Evolutionary conservation across 192 early-diverging fungal species (phyloP), one percentile per base, ranked within the genome.

Genomic region (Diversispora epigaea): DNA sequence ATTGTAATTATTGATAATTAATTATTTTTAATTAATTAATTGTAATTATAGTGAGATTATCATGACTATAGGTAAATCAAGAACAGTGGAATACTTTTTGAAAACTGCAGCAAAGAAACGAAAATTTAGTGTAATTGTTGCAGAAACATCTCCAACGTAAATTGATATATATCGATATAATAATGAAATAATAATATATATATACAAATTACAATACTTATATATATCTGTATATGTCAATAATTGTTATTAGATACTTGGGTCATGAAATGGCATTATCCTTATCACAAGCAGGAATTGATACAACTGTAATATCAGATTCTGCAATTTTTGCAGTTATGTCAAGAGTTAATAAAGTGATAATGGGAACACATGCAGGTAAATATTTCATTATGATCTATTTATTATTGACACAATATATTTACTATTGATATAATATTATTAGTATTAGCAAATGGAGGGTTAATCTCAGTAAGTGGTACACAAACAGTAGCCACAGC

Each of bases 331-430:
- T 96, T 89, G 96, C 95, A 10, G 91, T 97, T 65, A 99, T 99
- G 97, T 91, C 95, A 47, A 89, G 97, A 60, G 96, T 97, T 22
- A 96, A 96, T 87, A 99, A 97, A 81, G 96, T 99, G 40, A 92
- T 98, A 73, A 80, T 97, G 43, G 95, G 95, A 39, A 91, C 94
- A 1, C 93, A 95, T 70, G 94, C 94, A 15, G 90, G 90, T 91
- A 80, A 69, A 79, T 32, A 6, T 25, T 11, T 47, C 11, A 71
- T 39, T 46, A 68, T 32, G 45, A n/a, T 43, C 11, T 63, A 12
- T 44, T 2, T 71, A 40, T 22, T 67, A 63, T 61, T 50, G 44
- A 56, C 41, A 19, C 10, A 4, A 44, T 43, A 0, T 44, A 3
- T 15, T 6, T 14, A n/a, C 17, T 44, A 19, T 19, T 19, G 44